Percentiles rank a stretch among this genome's conserved stretches.
phyloP scores from a whole-genome alignment of 441 rosid species.

The Adansonia gregorii region DNA sequence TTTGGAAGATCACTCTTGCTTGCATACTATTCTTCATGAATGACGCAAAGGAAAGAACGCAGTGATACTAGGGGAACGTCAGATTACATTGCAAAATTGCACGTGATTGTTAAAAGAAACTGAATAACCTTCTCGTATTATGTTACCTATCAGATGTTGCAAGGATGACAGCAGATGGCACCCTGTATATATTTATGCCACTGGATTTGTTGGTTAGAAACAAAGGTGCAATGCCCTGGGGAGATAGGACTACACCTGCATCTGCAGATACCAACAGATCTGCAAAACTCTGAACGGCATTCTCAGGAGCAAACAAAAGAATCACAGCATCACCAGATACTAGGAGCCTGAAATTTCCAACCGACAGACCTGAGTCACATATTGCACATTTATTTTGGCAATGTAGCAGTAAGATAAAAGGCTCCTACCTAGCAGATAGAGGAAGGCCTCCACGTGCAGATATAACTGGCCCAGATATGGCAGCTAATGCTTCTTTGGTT shows the following conservation, averaged over 20 bases:
- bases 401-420: not conserved
- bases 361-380: conserved; percentile 18
- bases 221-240: conserved; percentile 33
- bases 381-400: not conserved
- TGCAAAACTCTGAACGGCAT: conserved; percentile 33
- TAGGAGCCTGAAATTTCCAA: conserved; percentile 40
- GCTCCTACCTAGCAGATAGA: conserved; percentile 37
- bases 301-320: conserved; percentile 42
- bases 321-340: conserved; percentile 33
- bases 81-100: not conserved
- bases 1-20: conserved; percentile 11
- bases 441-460: conserved; percentile 47
- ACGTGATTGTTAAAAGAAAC: conserved; percentile 18
- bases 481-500: conserved; percentile 36
- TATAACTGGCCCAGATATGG: conserved; percentile 43
- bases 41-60: not conserved
- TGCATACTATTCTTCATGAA: not conserved
- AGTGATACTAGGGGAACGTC: not conserved
- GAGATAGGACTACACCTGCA: conserved; percentile 42
- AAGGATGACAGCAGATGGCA: conserved; percentile 36
- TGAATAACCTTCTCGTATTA: not conserved
- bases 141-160: conserved; percentile 41
- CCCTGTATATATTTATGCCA: conserved; percentile 20
- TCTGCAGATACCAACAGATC: conserved; percentile 40
- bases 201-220: conserved; percentile 31